Base-by-base conservation (phyloP, 768 basidiomycete genomes). In the Leccinum variicolor region DNA sequence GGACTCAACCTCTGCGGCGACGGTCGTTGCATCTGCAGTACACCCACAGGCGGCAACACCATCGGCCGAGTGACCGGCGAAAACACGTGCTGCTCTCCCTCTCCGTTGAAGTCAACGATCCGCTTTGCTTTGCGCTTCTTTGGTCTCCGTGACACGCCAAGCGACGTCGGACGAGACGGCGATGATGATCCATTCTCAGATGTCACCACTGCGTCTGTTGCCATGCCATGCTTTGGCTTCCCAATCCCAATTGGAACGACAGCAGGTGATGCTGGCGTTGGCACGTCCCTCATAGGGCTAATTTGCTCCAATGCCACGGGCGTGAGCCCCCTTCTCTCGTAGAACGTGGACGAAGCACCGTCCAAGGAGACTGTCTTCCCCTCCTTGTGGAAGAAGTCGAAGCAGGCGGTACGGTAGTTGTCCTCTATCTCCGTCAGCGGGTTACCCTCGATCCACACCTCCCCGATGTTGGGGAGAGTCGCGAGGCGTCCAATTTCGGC, bases 391-490 rank as follows among this genome's bases (percentile, higher is more conserved):
- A 98, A 98, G 66, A 83, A 82, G 57, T 88, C 84, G 67, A 95
- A 95, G 70, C 94, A 90, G 23, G 83, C 77, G 33, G 90, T 70
- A 17, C 94, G 81, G 71, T 90, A 92, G 41, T 81, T 81, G 54
- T 89, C 80, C 60, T 82, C 89, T 39, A 80, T 73, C 58, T 89
- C 85, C 41, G 79, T 77, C 62, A 97, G 82, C 1, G 90, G 90
- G 66, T 99, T 98, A 4, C 89, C 90, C 53, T 88, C 84, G 21
- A 94, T 76, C 85, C 87, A 95, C 3, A 98, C 78, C 66, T 94
- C 87, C 10, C 78, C 61, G 39, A 98, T 83, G 62, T 89, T 84
- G 13, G 94, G 92, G 36, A 98, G 77, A 7, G 82, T 78, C 1
- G 91, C 84, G 23, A 98, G 75, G 29, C 96, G 79, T 8, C 92